Evolutionary conservation across 192 early-diverging fungal genomes (phyloP), one percentile per base, ranked within the genome.

Genomic region (Mortierella alpina): DNA sequence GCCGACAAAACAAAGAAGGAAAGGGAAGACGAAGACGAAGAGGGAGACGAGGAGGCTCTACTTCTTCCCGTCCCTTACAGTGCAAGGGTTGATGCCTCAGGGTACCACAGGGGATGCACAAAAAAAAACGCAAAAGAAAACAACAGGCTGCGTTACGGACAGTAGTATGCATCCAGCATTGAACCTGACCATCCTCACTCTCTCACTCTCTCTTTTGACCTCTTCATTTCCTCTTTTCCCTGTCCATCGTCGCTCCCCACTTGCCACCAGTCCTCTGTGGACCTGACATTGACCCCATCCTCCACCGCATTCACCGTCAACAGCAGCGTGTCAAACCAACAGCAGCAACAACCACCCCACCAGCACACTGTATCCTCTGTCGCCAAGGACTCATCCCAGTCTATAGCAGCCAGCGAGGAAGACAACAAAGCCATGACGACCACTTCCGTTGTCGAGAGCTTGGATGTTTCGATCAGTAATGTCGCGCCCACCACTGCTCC

Each of bases 221-320:
- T 31, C 49, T 45, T 45, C 20, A 31, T 49, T 47, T 7, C 44
- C n/a, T 42, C 39, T 47, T 31, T n/a, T 68, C 58, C 45, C 53
- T 51, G 22, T 40, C 20, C 42, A 17, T 60, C 45, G 40, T 52
- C 49, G 40, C 1, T 2, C 15, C 14, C 18, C 39, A 7, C 18
- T 31, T 47, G 14, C 15, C 23, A 42, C 6, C 47, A 69, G 63
- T 59, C 62, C 20, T 47, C 67, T 13, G 41, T 60, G 6, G 55
- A 76, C 45, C 56, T 55, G 63, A 67, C 75, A 6, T 47, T 70
- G 41, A 70, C 75, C 3, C 75, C 75, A 2, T 65, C 68, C 39
- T 17, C 56, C 2, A 63, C 63, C 14, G 14, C 67, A n/a, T 20
- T 40, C 12, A n/a, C 62, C 14, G 17, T 69, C 49, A 66, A 68